Percentiles rank a stretch among this genome's conserved stretches.
phyloP scores from a whole-genome alignment of 1,139 yeast genomes.

The Suhomyces choctaworum region DNA sequence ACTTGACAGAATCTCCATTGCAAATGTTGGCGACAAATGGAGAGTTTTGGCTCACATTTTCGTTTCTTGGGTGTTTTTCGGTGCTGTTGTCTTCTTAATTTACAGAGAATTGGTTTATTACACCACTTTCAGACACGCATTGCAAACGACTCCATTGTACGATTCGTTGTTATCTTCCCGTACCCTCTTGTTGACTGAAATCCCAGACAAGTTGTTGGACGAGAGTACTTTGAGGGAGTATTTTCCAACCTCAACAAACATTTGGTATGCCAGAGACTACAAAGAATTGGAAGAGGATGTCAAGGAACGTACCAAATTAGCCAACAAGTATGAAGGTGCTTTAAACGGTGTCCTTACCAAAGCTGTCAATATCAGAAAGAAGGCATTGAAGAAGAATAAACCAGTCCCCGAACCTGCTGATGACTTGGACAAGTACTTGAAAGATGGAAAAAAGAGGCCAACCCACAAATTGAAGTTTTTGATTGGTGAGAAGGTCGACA shows the following conservation, averaged over 20 bases:
- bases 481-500: constrained; percentile 82
- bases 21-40: constrained; percentile 59
- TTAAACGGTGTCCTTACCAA: constrained; percentile 55
- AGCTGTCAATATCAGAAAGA: constrained; percentile 54
- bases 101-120: constrained; percentile 73
- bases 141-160: constrained; percentile 70
- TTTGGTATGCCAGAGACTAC: constrained; percentile 67
- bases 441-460: constrained; percentile 66
- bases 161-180: constrained; percentile 67
- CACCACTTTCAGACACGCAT: constrained; percentile 63
- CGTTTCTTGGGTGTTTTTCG: constrained; percentile 67
- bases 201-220: constrained; percentile 48
- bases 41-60: constrained; percentile 73
- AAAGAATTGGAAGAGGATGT: constrained; percentile 52
- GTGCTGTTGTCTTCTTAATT: constrained; percentile 56
- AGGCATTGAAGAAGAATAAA: constrained; percentile 58
- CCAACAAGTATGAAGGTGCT: constrained; percentile 59
- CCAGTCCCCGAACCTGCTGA: constrained; percentile 56
- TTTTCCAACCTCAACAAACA: constrained; percentile 61
- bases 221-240: constrained; percentile 54
- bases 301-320: constrained; percentile 55
- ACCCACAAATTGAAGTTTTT: constrained; percentile 56
- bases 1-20: constrained; percentile 59
- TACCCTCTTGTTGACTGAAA: constrained; percentile 65
- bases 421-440: constrained; percentile 56